Base-by-base conservation (phyloP, 2,329 filamentous ascomycete genomes). In the Alternaria metachromatica region DNA sequence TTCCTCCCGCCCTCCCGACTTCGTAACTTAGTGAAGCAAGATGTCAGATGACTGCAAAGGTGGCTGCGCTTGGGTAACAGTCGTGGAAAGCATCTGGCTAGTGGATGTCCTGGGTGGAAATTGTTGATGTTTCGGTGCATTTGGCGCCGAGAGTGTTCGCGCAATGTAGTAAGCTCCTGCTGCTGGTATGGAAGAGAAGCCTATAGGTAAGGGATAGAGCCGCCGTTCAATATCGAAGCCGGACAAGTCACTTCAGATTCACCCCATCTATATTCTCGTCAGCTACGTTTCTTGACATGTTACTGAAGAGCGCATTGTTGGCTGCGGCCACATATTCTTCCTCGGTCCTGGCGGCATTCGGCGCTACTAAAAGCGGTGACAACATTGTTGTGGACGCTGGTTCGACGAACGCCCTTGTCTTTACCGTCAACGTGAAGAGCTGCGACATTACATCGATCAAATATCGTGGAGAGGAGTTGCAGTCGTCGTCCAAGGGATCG, bases 391-490 rank as follows among this genome's bases (percentile, higher is more conserved):
- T 80, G 10, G 78, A 80, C 61, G 73, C 78, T 4, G 79, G 77
- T 3, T 75, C 77, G 1, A 63, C 68, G 23, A 76, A 79, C 48
- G 20, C 75, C 6, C 64, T 81, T n/a, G 66, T 73, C 9, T 71
- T 80, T 18, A 77, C 76, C 8, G 76, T 81, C 13, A 73, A 76
- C 28, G 65, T 83, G 50, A 81, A 80, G 15, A 89, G 80, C 73
- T 90, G 88, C 68, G 89, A 90, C 68, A 88, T 91, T 75, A 89
- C 84, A 13, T 90, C 88, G 0, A 87, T 91, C 75, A 84, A 84
- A 58, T 90, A 84, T 72, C 85, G 86, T 23, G 85, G 87, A 63
- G 82, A 83, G 46, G 87, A 91, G 73, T 83, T 88, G 8, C 89
- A 90, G 76, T 86, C 87, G 68, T 65, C 78, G 7, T 76, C 77